Base-by-base conservation (phyloP, 495 filamentous ascomycete genomes). In the Oidiodendron maius region DNA sequence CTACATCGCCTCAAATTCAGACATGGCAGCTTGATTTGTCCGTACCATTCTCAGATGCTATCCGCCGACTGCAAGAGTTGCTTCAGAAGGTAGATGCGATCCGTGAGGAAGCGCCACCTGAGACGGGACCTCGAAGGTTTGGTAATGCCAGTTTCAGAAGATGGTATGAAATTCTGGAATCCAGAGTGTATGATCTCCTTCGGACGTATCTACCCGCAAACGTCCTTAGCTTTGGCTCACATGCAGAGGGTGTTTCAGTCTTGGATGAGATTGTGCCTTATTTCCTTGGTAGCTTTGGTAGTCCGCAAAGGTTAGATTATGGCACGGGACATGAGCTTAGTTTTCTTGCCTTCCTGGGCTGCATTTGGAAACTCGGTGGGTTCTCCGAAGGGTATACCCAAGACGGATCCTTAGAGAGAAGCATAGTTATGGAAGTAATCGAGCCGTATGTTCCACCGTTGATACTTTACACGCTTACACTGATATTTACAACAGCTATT, bases 271-370 rank as follows among this genome's bases (percentile, higher is more conserved):
- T 97, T 15, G 71, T 69, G 41, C 71, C 77, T 21, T 99, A 99
- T 64, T 79, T 99, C 6, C 57, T 94, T 13, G 90, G 87, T 16
- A 82, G 81, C 30, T 97, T 91, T 71, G 93, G 93, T 1, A 96
- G 90, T 58, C 59, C 86, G 1, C 87, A 95, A 58, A 74, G 93
- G 26, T 71, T 98, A 36, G 93, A 98, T 64, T 98, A 95, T 62
- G 93, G 93, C 0, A 96, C 94, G 5, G 93, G 93, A 1, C 93
- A 98, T 65, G 93, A 98, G 63, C 65, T 98, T 41, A 93, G 86
- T 66, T 97, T 97, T 57, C 65, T 96, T 12, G 91, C 91, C 15
- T 99, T 97, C 57, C 62, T 98, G 16, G 90, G 80, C 15, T 82
- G 83, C 34, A 71, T 96, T 3, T 99, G 91, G 91, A 95, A 94